These are phyloP conservation scores for Rhodotorula kratochvilovae DNA, from an alignment of 768 basidiomycete genomes.

Conservation along the genomic window DNA sequence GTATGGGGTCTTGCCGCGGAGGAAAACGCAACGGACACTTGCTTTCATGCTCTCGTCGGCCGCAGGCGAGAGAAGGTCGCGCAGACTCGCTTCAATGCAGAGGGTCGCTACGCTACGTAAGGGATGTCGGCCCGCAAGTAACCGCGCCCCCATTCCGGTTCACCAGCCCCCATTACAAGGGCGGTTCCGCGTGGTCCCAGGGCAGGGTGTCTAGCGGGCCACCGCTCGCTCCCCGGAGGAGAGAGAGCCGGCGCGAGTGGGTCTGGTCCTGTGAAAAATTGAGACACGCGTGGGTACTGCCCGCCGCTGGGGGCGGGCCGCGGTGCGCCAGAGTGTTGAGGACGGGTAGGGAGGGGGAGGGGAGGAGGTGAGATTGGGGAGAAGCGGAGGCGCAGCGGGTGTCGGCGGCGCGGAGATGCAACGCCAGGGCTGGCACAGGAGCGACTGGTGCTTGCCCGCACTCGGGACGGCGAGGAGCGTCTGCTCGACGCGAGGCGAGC, in stretches of 20 bases:
- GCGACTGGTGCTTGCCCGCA: no score
- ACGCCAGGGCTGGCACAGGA: no score
- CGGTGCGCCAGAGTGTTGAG: conserved; percentile 8
- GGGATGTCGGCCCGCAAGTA: neutral
- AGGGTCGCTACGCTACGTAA: neutral
- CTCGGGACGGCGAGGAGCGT: no score
- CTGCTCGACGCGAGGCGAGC: no score
- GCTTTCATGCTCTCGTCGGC: no score
- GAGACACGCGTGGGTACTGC: neutral
- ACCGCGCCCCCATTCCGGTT: neutral
- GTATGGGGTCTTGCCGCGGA: no score
- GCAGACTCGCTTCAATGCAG: neutral
- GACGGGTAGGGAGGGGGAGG: neutral
- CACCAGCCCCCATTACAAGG: no score
- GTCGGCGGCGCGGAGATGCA: no score
- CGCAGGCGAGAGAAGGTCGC: no score
- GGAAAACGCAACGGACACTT: no score
- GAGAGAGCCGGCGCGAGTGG: neutral
- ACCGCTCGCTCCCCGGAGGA: neutral
- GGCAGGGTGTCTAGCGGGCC: conserved; percentile 3
- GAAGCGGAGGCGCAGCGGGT: neutral
- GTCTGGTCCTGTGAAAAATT: neutral
- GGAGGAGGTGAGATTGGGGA: neutral
- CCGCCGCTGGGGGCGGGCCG: neutral
- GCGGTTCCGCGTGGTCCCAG: neutral